These are phyloP conservation scores for Tuber borchii DNA, from an alignment of 495 filamentous ascomycete species.

Conservation along the genomic window DNA sequence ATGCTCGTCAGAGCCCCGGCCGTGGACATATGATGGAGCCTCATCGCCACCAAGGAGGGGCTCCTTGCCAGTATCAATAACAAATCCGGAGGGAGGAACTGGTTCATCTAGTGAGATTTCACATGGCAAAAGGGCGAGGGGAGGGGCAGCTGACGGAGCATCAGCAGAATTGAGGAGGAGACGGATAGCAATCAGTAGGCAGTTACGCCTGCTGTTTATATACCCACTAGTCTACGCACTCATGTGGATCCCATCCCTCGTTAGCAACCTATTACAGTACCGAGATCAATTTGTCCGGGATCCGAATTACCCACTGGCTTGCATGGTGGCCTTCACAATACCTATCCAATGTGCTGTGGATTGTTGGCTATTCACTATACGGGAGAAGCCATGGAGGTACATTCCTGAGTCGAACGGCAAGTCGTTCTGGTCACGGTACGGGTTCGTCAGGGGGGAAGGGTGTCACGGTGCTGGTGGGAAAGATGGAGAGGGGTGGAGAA, in stretches of 20 bases:
- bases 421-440: constrained; percentile 39
- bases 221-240: constrained; percentile 66
- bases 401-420: constrained; percentile 47
- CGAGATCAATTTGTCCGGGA: constrained; percentile 49
- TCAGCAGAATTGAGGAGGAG: constrained; percentile 26
- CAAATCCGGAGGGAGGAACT: constrained; percentile 18
- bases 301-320: constrained; percentile 51
- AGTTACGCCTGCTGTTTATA: constrained; percentile 62
- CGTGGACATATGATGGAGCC: constrained; percentile 26
- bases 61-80: constrained; percentile 28
- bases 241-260: constrained; percentile 67
- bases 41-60: constrained; percentile 32
- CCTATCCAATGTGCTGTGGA: constrained; percentile 60
- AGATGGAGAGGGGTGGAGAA: constrained; percentile 34
- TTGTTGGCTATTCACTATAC: constrained; percentile 57
- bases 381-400: constrained; percentile 65
- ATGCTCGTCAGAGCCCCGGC: constrained; percentile 23
- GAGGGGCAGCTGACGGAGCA: constrained; percentile 26
- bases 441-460: constrained; percentile 33
- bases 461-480: constrained; percentile 6
- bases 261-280: constrained; percentile 56
- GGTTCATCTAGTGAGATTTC: constrained; percentile 5
- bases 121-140: constrained; percentile 9
- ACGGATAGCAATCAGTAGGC: constrained; percentile 55
- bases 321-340: constrained; percentile 53